A percentile compares a stretch with the other conserved stretches of the same genome.
Evolutionary conservation across 2,329 filamentous ascomycete species (phyloP).

Genomic region (Drechslerella dactyloides): DNA sequence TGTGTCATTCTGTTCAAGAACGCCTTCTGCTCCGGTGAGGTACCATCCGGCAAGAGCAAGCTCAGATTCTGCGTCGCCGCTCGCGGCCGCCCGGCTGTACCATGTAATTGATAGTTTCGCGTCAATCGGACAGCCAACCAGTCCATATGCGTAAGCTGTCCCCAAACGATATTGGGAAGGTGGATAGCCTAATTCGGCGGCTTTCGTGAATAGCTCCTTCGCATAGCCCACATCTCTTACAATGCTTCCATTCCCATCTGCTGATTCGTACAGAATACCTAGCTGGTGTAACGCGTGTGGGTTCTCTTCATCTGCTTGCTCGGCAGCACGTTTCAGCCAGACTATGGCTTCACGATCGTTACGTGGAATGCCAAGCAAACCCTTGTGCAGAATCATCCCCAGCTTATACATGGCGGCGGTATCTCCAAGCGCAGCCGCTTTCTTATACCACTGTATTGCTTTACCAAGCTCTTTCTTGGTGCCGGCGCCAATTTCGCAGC

Average conservation of each 20-base stretch:
- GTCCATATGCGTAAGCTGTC: constrained; percentile 85
- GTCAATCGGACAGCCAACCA: constrained; percentile 82
- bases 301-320: constrained; percentile 84
- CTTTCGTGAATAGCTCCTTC: constrained; percentile 79
- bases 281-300: constrained; percentile 95
- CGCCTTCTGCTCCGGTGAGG: constrained; percentile 84
- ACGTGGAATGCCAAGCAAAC: constrained; percentile 81
- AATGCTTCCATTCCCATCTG: constrained; percentile 67
- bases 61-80: constrained; percentile 93
- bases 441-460: constrained; percentile 97
- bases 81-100: constrained; percentile 89
- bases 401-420: constrained; percentile 97
- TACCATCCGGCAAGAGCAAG: constrained; percentile 90
- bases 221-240: constrained; percentile 83
- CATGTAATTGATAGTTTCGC: constrained; percentile 85
- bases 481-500: constrained; percentile 94
- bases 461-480: constrained; percentile 89
- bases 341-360: constrained; percentile 85
- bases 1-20: constrained; percentile 88
- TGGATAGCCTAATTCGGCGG: constrained; percentile 89
- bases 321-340: constrained; percentile 92
- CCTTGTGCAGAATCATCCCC: constrained; percentile 93
- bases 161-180: constrained; percentile 91
- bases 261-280: constrained; percentile 68
- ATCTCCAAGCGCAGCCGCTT: constrained; percentile 86